phyloP scores from a whole-genome alignment of 1,139 yeast species.

The Chernovozyma sophiae-reginae region DNA sequence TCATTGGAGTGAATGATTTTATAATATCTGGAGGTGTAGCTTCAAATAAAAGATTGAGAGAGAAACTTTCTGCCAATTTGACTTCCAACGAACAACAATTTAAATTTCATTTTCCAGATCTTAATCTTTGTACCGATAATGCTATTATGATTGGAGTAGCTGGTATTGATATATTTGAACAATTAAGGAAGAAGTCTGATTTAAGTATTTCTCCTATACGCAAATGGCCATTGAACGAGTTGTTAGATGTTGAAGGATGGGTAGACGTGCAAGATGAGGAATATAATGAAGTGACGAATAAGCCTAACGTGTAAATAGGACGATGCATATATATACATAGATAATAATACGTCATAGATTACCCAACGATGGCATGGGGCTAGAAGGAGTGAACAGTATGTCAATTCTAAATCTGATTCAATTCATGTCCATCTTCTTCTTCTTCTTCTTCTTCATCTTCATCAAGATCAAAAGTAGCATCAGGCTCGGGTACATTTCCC shows the following conservation, averaged over 20 bases:
- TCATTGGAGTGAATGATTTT: conserved; percentile 48
- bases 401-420: too few relatives aligned
- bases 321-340: conserved; percentile 1
- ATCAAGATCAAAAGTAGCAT: conserved; percentile 25
- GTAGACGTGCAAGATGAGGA: conserved; percentile 13
- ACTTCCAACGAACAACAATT: conserved; percentile 11
- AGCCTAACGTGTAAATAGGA: conserved; percentile 7
- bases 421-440: too few relatives aligned
- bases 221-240: conserved; percentile 68
- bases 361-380: too few relatives aligned
- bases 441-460: conserved; percentile 11
- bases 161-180: conserved; percentile 80
- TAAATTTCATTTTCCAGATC: conserved; percentile 60
- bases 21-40: conserved; percentile 96
- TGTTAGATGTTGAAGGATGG: conserved; percentile 50
- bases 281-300: conserved; percentile 3
- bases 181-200: conserved; percentile 42
- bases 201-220: conserved; percentile 55
- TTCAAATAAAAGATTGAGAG: conserved; percentile 60
- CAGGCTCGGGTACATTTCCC: conserved; percentile 37
- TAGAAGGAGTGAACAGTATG: too few relatives aligned
- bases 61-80: conserved; percentile 40
- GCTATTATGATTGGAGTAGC: conserved; percentile 97
- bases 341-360: conserved; percentile 1
- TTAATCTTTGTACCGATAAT: conserved; percentile 83